These are phyloP conservation scores for Phytophthora hibernalis DNA, from an alignment of 352 stramenopile genomes.

Conservation along the genomic window DNA sequence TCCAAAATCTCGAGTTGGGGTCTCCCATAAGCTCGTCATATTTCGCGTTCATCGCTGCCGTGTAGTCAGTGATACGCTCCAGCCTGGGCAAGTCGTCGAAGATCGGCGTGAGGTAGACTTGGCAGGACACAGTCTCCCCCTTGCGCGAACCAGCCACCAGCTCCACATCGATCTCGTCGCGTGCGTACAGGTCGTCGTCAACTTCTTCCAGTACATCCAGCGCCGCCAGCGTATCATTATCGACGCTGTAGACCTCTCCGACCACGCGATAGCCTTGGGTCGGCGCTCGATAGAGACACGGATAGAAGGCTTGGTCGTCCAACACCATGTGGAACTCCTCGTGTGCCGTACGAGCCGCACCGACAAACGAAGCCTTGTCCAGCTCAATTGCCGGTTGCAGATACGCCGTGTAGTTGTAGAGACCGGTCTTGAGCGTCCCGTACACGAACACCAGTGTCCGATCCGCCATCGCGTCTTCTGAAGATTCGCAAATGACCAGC, in stretches of 20 bases:
- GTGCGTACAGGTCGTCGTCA: conserved; percentile 52
- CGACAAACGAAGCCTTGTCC: conserved; percentile 61
- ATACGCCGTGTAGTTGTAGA: conserved; percentile 80
- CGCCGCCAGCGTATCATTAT: conserved; percentile 56
- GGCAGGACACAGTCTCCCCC: conserved; percentile 30
- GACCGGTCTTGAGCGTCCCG: conserved; percentile 77
- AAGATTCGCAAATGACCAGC: too few relatives aligned
- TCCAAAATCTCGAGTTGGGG: conserved; percentile 54
- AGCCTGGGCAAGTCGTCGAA: conserved; percentile 46
- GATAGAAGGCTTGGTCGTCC: conserved; percentile 66
- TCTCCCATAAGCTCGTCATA: conserved; percentile 47
- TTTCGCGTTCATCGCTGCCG: conserved; percentile 37
- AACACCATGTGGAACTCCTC: conserved; percentile 70
- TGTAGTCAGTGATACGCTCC: conserved; percentile 48
- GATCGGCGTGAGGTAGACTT: conserved; percentile 53
- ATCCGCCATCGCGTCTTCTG: not conserved
- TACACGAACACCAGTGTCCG: conserved; percentile 80
- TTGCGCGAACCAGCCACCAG: conserved; percentile 35
- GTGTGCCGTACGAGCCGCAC: conserved; percentile 43
- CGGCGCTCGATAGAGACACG: conserved; percentile 63
- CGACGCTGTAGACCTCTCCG: conserved; percentile 73
- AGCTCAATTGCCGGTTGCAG: conserved; percentile 53
- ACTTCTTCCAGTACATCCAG: conserved; percentile 73
- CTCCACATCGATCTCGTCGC: conserved; percentile 54
- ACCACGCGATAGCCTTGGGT: conserved; percentile 48